These are phyloP conservation scores for Taphrina wiesneri DNA, from an alignment of 1,139 yeast species.

Conservation along the genomic window DNA sequence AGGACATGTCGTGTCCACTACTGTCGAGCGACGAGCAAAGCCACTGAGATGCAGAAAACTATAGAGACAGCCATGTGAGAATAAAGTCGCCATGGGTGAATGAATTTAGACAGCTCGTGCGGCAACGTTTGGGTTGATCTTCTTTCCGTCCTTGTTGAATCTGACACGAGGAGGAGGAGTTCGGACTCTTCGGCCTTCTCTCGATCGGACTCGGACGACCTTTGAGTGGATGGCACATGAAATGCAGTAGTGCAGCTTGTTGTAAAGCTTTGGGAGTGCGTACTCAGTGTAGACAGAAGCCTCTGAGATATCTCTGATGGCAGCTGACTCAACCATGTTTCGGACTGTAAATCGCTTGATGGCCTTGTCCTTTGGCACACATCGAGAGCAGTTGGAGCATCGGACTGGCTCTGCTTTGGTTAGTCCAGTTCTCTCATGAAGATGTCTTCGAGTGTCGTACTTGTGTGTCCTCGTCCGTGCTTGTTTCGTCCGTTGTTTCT, in stretches of 20 bases:
- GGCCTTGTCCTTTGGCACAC: constrained; percentile 99
- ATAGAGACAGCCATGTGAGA: not conserved
- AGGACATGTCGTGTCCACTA: not conserved
- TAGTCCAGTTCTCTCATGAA: not conserved
- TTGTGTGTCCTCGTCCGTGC: constrained; percentile 98
- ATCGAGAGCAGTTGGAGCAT: constrained; percentile 99
- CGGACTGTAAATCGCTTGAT: constrained; percentile 99
- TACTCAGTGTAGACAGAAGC: constrained; percentile 99
- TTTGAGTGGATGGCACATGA: constrained; percentile 99
- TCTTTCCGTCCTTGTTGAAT: constrained; percentile 87
- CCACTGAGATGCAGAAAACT: not conserved
- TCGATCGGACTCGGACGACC: constrained; percentile 99
- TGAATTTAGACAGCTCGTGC: constrained; percentile 50
- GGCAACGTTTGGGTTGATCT: constrained; percentile 96
- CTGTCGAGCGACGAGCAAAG: not conserved
- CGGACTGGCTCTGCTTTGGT: constrained; percentile 85
- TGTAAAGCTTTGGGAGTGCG: constrained; percentile 99
- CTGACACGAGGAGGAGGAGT: constrained; percentile 99
- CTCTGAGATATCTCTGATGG: constrained; percentile 86
- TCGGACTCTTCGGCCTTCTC: constrained; percentile 98
- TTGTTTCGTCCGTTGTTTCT: constrained; percentile 99
- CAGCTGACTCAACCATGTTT: constrained; percentile 99
- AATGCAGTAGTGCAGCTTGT: constrained; percentile 99
- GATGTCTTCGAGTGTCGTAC: not conserved
- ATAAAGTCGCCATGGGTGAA: not conserved